Evolutionary conservation across 2,329 filamentous ascomycete genomes (phyloP).

Genomic region (Nannizzia gypsea): DNA sequence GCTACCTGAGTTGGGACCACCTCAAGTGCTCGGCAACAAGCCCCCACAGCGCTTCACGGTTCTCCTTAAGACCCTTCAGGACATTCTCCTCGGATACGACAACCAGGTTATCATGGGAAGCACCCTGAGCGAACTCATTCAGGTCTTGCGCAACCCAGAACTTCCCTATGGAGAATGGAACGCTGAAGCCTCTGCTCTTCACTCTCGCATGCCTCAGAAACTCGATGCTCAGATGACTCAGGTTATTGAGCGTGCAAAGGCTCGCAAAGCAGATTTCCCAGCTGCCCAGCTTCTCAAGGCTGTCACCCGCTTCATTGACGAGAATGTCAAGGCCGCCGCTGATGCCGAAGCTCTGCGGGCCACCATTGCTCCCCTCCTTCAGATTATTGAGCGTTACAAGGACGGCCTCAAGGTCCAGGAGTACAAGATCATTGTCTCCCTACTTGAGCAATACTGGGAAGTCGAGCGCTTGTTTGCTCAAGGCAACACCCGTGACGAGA

Average conservation of each 20-base stretch:
- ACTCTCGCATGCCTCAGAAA: slow-evolving; percentile 92
- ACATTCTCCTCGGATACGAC: slow-evolving; percentile 88
- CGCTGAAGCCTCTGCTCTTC: slow-evolving; percentile 89
- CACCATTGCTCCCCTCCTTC: slow-evolving; percentile 61
- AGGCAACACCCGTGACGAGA: slow-evolving; percentile 75
- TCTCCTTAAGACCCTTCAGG: slow-evolving; percentile 63
- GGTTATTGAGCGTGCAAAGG: slow-evolving; percentile 71
- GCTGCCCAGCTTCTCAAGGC: slow-evolving; percentile 76
- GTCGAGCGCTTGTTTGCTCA: slow-evolving; percentile 83
- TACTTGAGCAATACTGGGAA: slow-evolving; percentile 71
- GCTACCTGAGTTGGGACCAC: slow-evolving; percentile 73
- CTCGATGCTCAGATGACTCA: slow-evolving; percentile 72
- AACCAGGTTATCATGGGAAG: slow-evolving; percentile 92
- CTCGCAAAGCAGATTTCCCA: slow-evolving; percentile 76
- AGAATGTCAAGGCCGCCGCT: slow-evolving; percentile 54
- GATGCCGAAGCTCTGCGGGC: slow-evolving; percentile 64
- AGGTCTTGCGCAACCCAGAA: slow-evolving; percentile 77
- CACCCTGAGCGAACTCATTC: slow-evolving; percentile 77
- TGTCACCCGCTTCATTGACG: slow-evolving; percentile 77
- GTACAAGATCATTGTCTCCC: slow-evolving; percentile 63
- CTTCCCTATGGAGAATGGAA: slow-evolving; percentile 95
- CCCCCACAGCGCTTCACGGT: slow-evolving; percentile 76
- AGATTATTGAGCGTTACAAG: slow-evolving; percentile 65
- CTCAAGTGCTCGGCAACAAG: slow-evolving; percentile 81
- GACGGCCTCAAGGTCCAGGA: slow-evolving; percentile 89